Evolutionary conservation across 2,329 filamentous ascomycete species (phyloP), one percentile per base, ranked within the genome.

Genomic region (Cercospora canescens): DNA sequence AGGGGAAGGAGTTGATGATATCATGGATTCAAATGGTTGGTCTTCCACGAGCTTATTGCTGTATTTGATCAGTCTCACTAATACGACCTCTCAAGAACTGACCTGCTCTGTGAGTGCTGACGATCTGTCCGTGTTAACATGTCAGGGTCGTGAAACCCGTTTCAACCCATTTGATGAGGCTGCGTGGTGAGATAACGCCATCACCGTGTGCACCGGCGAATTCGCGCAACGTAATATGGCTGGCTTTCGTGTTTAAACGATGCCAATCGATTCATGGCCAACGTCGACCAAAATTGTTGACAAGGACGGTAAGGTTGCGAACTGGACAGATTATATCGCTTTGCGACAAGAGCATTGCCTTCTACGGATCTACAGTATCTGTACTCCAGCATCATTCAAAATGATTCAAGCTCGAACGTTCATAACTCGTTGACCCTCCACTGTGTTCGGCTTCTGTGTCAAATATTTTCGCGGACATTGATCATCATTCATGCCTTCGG

Each of bases 401-500:
- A 52, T 52, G 28, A 52, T n/a, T 35, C 52, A 56, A 16, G 16
- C 30, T 55, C 52, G 52, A 18, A 34, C n/a, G 52, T 55, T 28
- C 7, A 34, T 8, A 12, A 7, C 26, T 28, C 24, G 21, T 30
- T 18, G 7, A 34, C 5, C 11, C 14, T 14, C 14, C 21, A 24
- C 26, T 11, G 16, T 11, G 16, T 16, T 24, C 11, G 6, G 24
- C 4, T 3, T 16, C 6, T 3, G 6, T 28, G 45, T 7, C 14
- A 2, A 28, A 35, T 5, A 24, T 6, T 11, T 9, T 2, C 28
- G 14, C 32, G 18, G 18, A 58, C 28, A 2, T 4, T n/a, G 21
- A 1, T 7, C 35, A 45, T 28, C 37, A 67, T n/a, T 30, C 35
- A 62, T n/a, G 60, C 60, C 65, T 86, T 86, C 1, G 86, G 86